Evolutionary conservation across 345 rosid genomes (phyloP), one percentile per base, ranked within the genome.

Genomic region (Laguncularia racemosa): DNA sequence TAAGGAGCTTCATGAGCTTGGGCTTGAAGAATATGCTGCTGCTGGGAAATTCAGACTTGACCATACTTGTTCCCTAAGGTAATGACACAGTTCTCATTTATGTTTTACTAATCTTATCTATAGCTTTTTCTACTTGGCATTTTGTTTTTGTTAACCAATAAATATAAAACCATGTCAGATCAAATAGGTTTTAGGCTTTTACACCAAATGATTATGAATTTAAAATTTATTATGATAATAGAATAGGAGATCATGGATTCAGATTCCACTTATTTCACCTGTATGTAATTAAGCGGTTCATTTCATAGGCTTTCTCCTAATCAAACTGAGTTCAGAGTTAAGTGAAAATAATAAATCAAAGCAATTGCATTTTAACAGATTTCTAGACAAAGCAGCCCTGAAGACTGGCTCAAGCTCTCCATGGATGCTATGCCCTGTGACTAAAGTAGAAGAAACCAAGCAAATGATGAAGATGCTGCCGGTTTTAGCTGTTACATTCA

Each of bases 401-500:
- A 72, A 69, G 64, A 59, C 54, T 0, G 74, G 64, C n/a, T 20
- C 73, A 38, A 52, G 55, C 43, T 68, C 85, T 3, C 68, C 83
- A 13, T 76, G 88, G 88, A 74, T 50, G 61, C 67, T 79, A 13
- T 85, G 79, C 55, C 73, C 92, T 0, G 81, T 82, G 50, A 80
- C 92, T 4, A 82, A 80, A 73, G 84, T 82, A 0, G 92, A 85
- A 61, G 81, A 85, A 71, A 82, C 88, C 48, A 85, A 85, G 69
- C 83, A 76, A 62, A 85, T 85, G 86, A 23, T 74, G 21, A 82
- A 82, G 62, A 80, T 85, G 86, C 51, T 85, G 14, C 88, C 92
- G 8, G 46, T 85, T 56, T 55, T 80, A 23, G 5, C 44, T 0
- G 62, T 55, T 10, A 66, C 91, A 28, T 63, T 82, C 52, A 67